Evolutionary conservation across 805 yeast genomes (phyloP).

Genomic region (Metschnikowia rubicola): DNA sequence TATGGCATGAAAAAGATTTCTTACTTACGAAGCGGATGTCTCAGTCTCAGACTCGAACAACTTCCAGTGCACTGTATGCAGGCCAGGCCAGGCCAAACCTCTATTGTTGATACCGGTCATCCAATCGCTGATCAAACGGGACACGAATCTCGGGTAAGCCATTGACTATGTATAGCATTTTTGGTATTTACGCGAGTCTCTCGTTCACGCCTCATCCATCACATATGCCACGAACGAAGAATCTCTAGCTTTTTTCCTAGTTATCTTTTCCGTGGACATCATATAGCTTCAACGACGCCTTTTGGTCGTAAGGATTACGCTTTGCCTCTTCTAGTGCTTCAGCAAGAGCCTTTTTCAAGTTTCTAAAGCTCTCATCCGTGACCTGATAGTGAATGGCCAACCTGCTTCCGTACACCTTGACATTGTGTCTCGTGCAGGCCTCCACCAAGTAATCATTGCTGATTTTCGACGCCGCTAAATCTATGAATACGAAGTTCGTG

Average conservation of each 20-base stretch:
- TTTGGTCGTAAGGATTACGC: constrained; percentile 11
- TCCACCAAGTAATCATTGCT: constrained; percentile 22
- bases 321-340: constrained; percentile 19
- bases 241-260: neutral
- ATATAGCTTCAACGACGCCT: constrained; percentile 9
- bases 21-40: too few species aligned
- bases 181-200: too few species aligned
- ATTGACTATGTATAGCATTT: too few species aligned
- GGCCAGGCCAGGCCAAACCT: too few species aligned
- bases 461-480: constrained; percentile 29
- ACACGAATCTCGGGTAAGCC: too few species aligned
- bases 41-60: too few species aligned
- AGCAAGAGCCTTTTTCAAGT: constrained; percentile 18
- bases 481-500: constrained; percentile 41
- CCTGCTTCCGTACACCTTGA: constrained; percentile 16
- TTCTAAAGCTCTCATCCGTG: constrained; percentile 28
- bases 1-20: too few species aligned
- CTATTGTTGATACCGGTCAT: too few species aligned
- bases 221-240: too few species aligned
- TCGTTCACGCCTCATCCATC: too few species aligned
- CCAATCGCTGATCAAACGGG: too few species aligned
- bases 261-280: constrained; percentile 7
- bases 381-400: constrained; percentile 38
- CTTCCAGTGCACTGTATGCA: too few species aligned
- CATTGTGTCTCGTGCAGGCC: constrained; percentile 20